Evolutionary conservation across 129 eudicot genomes (phyloP), one percentile per base, ranked within the genome.

Genomic region (Logfia minima): DNA sequence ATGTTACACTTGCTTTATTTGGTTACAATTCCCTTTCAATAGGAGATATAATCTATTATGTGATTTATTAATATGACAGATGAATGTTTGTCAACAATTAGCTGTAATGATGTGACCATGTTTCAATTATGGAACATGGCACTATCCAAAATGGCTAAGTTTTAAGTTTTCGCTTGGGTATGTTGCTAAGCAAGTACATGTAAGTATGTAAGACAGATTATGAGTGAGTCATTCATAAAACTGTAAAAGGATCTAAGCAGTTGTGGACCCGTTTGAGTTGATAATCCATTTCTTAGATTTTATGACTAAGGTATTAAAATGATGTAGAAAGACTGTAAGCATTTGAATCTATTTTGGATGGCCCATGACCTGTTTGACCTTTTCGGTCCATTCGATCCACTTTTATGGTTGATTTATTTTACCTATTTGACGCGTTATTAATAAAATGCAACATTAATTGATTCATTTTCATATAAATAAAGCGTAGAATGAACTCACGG

Each of bases 41-140:
- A 65, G 16, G 26, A 66, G 69, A 80, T 73, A 66, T 5, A 58
- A 8, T 58, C 11, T 22, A 21, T 58, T 58, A 21, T 58, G 63
- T 58, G 63, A 58, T n/a, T n/a, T 58, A 55, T 63, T 10, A 22
- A n/a, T 72, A 34, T 69, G 71, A 70, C 16, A 77, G 58, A 37
- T 56, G 66, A 77, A 68, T 68, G 58, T 16, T 31, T 56, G 70
- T 78, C 53, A 66, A 74, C 70, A 29, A 66, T 74, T 80, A 18
- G 79, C 39, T 80, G 75, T 80, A 56, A 39, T 74, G 65, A 80
- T 66, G 75, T 74, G 69, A 64, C 35, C 74, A 65, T 23, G 6
- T 39, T 72, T 21, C 56, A 66, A 13, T 76, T 76, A 72, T 79
- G 55, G 68, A 72, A 72, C 74, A 65, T 52, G 72, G 79, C 79